Conservation (phyloP, 306 rosid species). For the Quercus cerris region DNA sequence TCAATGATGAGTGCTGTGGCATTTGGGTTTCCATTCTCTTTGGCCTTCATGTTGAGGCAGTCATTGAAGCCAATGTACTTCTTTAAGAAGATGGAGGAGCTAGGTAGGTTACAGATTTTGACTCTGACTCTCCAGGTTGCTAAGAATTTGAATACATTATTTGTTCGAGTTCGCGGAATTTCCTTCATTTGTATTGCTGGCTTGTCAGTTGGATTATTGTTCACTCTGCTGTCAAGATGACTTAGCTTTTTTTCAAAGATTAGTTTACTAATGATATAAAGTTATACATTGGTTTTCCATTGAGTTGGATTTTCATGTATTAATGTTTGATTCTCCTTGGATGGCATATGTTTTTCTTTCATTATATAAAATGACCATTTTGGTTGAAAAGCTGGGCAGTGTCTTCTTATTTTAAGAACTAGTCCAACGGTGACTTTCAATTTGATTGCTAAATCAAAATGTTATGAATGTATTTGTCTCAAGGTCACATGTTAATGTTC, state of each 20-base stretch:
- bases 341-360: not conserved
- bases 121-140: slow-evolving; percentile 60
- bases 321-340: not conserved
- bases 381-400: not conserved
- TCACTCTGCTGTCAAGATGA: slow-evolving; percentile 47
- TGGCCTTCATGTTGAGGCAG: slow-evolving; percentile 74
- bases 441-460: not conserved
- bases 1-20: slow-evolving; percentile 64
- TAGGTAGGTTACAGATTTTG: slow-evolving; percentile 63
- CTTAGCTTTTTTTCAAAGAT: not conserved
- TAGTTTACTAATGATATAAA: not conserved
- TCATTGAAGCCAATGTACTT: slow-evolving; percentile 56
- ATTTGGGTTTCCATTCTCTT: slow-evolving; percentile 62
- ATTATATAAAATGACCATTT: not conserved
- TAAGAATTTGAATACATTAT: slow-evolving; percentile 58
- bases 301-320: not conserved
- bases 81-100: slow-evolving; percentile 66
- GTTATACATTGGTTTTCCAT: not conserved
- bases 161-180: slow-evolving; percentile 51
- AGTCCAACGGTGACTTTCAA: not conserved
- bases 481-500: not conserved
- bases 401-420: not conserved
- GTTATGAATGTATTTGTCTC: not conserved
- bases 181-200: slow-evolving; percentile 48
- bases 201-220: slow-evolving; percentile 40